A percentile compares a stretch with the other conserved stretches of the same genome.
Conservation (phyloP, 2,329 filamentous ascomycete genomes). For the Fusarium dlaminii region DNA sequence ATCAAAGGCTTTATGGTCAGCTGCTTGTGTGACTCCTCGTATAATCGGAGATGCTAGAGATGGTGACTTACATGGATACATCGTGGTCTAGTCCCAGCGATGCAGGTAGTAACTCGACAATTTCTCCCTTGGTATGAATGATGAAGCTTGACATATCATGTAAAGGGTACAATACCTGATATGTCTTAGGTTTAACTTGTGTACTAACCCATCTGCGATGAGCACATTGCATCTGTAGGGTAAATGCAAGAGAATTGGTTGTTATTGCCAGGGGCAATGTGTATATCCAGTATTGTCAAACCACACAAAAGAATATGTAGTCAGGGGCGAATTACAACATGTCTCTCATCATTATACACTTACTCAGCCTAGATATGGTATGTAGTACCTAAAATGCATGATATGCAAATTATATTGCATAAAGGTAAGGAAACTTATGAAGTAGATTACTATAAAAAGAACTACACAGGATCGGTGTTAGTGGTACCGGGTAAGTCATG, state of each 20-base stretch:
- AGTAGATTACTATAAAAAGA: neutral
- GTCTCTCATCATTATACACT: neutral
- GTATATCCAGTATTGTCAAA: neutral
- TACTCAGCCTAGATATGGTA: neutral
- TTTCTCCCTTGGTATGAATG: neutral
- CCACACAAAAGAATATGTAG: neutral
- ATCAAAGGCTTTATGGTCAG: neutral
- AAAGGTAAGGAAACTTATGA: neutral
- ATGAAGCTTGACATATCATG: neutral
- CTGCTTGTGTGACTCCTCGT: neutral
- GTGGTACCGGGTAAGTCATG: neutral
- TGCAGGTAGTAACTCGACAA: neutral
- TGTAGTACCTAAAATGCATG: neutral
- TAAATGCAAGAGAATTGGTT: neutral
- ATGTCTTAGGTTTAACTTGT: neutral
- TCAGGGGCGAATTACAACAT: neutral
- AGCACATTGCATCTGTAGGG: neutral
- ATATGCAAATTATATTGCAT: neutral
- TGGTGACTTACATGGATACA: slow-evolving; percentile 8
- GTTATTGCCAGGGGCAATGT: neutral
- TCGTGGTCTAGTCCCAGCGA: neutral
- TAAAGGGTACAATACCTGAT: neutral
- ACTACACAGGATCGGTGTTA: neutral
- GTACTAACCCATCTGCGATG: neutral
- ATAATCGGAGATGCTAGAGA: neutral